Percentiles rank a stretch among this genome's conserved stretches.
Conservation (phyloP, 192 early-diverging fungal genomes). For the Coemansia interrupta region DNA sequence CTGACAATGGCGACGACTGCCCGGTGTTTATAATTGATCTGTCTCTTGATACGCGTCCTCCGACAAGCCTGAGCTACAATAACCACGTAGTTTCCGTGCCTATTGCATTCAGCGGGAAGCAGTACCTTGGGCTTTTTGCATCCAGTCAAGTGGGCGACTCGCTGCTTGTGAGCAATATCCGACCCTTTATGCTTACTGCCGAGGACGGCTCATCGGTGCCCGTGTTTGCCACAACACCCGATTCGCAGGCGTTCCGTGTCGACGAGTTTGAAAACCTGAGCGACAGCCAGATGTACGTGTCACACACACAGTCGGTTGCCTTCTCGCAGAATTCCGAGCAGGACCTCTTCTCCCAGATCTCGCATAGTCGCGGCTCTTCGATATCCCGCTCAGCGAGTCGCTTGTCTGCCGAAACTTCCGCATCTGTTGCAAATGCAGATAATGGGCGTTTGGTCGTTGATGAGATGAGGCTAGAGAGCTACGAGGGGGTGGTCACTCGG, state of each 20-base stretch:
- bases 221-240: conserved; percentile 12
- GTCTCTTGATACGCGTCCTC: conserved; percentile 9
- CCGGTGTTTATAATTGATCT: conserved; percentile 20
- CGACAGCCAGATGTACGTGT: conserved; percentile 10
- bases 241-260: conserved; percentile 15
- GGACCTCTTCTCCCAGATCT: no score
- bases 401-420: no score
- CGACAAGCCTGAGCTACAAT: neutral
- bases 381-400: no score
- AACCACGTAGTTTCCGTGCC: neutral
- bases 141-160: conserved; percentile 24
- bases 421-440: no score
- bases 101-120: conserved; percentile 14
- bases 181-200: conserved; percentile 1
- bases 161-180: conserved; percentile 19
- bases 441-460: conserved; percentile 7
- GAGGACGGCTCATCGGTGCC: neutral
- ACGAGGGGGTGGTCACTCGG: conserved; percentile 31
- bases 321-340: no score
- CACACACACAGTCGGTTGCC: neutral
- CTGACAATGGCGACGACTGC: no score
- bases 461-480: conserved; percentile 31
- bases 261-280: conserved; percentile 29
- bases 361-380: no score
- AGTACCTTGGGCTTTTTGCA: conserved; percentile 19